phyloP scores from a whole-genome alignment of 371 early-diverging fungal genomes.

The Circinella minor region DNA sequence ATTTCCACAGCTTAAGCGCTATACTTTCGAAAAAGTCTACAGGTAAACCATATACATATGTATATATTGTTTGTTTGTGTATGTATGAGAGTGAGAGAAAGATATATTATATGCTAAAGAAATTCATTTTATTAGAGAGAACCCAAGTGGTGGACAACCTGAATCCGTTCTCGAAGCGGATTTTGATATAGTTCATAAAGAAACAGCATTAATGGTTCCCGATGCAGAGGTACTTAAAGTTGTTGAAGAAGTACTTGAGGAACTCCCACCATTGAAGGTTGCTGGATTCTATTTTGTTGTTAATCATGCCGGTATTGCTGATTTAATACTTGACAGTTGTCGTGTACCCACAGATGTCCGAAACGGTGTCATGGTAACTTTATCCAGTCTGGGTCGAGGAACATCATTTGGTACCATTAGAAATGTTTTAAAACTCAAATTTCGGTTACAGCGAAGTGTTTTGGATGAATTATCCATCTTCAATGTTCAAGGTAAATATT shows the following conservation, averaged over 20 bases:
- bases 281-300: conserved; percentile 61
- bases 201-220: conserved; percentile 71
- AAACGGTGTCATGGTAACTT: conserved; percentile 57
- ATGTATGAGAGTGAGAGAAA: too few relatives aligned
- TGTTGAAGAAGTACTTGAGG: conserved; percentile 84
- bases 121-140: conserved; percentile 43
- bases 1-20: conserved; percentile 82
- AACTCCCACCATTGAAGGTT: conserved; percentile 71
- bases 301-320: conserved; percentile 63
- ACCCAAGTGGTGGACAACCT: conserved; percentile 82
- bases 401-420: conserved; percentile 68
- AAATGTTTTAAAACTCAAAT: conserved; percentile 63
- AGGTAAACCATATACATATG: conserved; percentile 34
- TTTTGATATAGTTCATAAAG: conserved; percentile 88
- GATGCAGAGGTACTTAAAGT: conserved; percentile 92
- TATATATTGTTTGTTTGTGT: too few relatives aligned
- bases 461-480: conserved; percentile 73
- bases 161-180: conserved; percentile 80
- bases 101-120: background rate
- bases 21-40: conserved; percentile 85
- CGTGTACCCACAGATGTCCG: conserved; percentile 63
- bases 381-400: conserved; percentile 63
- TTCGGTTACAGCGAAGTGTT: conserved; percentile 62
- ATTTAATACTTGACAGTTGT: conserved; percentile 68
- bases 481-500: conserved; percentile 52